Evolutionary conservation across 192 early-diverging fungal species (phyloP).

Genomic region (Gigaspora rosea): DNA sequence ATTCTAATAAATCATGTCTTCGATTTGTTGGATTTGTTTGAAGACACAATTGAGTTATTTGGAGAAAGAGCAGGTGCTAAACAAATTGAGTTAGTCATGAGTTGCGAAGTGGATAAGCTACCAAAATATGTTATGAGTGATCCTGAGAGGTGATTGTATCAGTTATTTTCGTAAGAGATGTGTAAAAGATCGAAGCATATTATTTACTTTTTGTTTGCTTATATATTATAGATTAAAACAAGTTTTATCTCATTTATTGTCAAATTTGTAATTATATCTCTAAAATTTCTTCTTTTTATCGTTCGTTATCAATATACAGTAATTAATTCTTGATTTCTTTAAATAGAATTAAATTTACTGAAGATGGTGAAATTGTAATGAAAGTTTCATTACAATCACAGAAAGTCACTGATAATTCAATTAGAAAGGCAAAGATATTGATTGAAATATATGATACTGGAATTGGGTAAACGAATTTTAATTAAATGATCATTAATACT

Average conservation of each 20-base stretch:
- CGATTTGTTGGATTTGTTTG: constrained; percentile 43
- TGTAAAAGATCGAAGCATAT: background rate
- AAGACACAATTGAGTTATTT: constrained; percentile 46
- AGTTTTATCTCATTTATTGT: constrained; percentile 52
- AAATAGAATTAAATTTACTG: constrained; percentile 51
- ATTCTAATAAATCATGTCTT: constrained; percentile 47
- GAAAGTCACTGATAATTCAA: background rate
- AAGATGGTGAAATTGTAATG: constrained; percentile 38
- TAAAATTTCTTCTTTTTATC: background rate
- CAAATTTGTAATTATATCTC: constrained; percentile 41
- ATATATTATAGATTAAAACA: constrained; percentile 37
- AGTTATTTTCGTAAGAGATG: background rate
- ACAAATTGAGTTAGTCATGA: constrained; percentile 45
- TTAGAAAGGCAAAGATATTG: constrained; percentile 41
- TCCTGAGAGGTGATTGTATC: constrained; percentile 30
- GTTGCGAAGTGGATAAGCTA: constrained; percentile 45
- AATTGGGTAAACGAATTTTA: constrained; percentile 47
- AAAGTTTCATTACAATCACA: constrained; percentile 12
- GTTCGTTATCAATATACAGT: no score
- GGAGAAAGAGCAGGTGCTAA: constrained; percentile 42
- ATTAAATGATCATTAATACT: background rate
- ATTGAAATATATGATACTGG: constrained; percentile 71
- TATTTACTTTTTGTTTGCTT: background rate
- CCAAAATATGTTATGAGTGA: constrained; percentile 38
- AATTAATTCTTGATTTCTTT: background rate